These are phyloP conservation scores for Psilocybe azurescens DNA, from an alignment of 768 basidiomycete genomes.

Conservation along the genomic window DNA sequence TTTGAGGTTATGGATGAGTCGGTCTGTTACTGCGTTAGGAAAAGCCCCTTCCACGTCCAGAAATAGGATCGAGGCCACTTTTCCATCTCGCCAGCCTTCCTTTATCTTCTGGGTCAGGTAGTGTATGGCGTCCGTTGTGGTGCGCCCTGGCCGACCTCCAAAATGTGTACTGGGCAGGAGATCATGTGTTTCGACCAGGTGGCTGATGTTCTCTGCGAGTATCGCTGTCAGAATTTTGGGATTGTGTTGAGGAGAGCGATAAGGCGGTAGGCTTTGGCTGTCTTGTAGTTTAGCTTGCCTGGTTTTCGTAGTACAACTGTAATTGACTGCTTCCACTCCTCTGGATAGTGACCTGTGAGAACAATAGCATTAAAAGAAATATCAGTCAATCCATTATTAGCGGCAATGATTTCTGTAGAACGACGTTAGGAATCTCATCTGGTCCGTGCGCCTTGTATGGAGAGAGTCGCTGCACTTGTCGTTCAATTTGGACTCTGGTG, in stretches of 20 bases:
- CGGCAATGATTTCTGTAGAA: conserved; percentile 20
- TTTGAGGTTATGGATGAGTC: conserved; percentile 33
- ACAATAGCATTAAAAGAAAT: conserved; percentile 29
- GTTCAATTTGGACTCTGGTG: conserved; percentile 5
- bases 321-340: no score
- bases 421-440: conserved; percentile 32
- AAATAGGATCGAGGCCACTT: conserved; percentile 42
- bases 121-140: conserved; percentile 41
- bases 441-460: conserved; percentile 27
- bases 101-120: conserved; percentile 38
- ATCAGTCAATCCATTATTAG: conserved; percentile 16
- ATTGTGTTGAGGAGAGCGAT: conserved; percentile 25
- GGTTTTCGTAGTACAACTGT: no score
- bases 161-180: conserved; percentile 43
- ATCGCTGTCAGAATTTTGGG: conserved; percentile 32
- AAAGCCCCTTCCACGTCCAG: conserved; percentile 42
- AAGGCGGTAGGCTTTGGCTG: no score
- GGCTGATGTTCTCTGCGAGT: conserved; percentile 27
- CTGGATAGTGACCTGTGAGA: neutral
- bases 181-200: conserved; percentile 31
- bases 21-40: no score
- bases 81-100: conserved; percentile 36
- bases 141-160: conserved; percentile 41
- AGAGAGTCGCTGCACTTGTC: neutral
- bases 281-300: no score